Conservation (phyloP, 2,329 filamentous ascomycete species). For the Phyllosticta capitalensis region DNA sequence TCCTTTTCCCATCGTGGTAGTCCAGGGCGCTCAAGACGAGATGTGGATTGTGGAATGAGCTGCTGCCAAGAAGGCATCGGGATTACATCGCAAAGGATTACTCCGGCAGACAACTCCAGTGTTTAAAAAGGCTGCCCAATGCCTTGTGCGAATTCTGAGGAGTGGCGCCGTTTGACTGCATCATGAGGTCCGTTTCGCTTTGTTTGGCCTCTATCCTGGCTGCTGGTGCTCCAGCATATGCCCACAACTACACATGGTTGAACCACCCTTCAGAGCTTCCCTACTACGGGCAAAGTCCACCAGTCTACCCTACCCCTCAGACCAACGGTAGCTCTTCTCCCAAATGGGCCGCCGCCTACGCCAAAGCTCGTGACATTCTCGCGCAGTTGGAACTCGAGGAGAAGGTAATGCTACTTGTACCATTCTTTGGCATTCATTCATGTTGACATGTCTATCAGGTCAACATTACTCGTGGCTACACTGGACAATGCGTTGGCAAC, state of each 20-base stretch:
- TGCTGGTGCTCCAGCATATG: slow-evolving; percentile 6
- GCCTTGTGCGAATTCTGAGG: background rate
- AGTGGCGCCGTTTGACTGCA: background rate
- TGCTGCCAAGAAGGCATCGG: background rate
- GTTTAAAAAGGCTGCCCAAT: background rate
- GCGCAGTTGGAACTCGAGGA: slow-evolving; percentile 33
- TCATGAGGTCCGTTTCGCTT: slow-evolving; percentile 5
- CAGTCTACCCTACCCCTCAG: slow-evolving; percentile 21
- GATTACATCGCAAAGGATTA: background rate
- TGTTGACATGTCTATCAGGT: slow-evolving; percentile 3
- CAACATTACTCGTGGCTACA: slow-evolving; percentile 28
- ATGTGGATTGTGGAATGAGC: background rate
- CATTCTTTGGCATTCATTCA: too few species aligned
- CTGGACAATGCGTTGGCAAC: slow-evolving; percentile 26
- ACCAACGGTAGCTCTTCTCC: slow-evolving; percentile 15
- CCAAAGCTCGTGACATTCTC: slow-evolving; percentile 30
- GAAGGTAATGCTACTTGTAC: slow-evolving; percentile 18
- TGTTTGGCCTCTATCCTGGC: slow-evolving; percentile 3
- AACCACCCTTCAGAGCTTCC: slow-evolving; percentile 18
- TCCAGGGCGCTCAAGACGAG: background rate
- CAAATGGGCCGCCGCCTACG: slow-evolving; percentile 21
- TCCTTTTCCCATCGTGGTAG: background rate
- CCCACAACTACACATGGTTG: slow-evolving; percentile 8
- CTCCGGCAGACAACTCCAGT: background rate
- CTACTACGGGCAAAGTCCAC: slow-evolving; percentile 21